These are phyloP conservation scores for Echinochloa phyllopogon DNA, from an alignment of 176 grass and related monocot species.

Conservation along the genomic window DNA sequence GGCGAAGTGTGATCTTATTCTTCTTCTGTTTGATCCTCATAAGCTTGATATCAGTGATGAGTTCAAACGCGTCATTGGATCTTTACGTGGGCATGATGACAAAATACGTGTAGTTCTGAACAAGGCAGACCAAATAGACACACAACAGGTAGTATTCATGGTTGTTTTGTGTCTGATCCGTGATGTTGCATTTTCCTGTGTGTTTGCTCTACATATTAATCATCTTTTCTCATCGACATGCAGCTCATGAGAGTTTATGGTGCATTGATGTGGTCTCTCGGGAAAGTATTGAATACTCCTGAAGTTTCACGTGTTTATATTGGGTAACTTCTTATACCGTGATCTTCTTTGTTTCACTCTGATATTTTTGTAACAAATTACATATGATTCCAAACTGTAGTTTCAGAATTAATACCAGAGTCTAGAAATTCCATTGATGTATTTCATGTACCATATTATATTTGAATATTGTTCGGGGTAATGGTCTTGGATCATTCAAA, in stretches of 20 bases:
- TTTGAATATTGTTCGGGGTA: conserved; percentile 26
- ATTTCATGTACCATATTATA: neutral
- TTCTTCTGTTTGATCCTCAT: conserved; percentile 94
- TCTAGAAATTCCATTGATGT: neutral
- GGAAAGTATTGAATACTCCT: conserved; percentile 98
- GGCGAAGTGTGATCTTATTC: conserved; percentile 92
- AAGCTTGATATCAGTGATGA: conserved; percentile 94
- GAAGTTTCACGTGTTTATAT: conserved; percentile 96
- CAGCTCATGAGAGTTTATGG: conserved; percentile 99
- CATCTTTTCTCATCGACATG: conserved; percentile 30
- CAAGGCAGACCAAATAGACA: conserved; percentile 95
- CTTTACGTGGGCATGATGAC: conserved; percentile 88
- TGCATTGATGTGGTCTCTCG: conserved; percentile 98
- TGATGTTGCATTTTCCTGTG: conserved; percentile 30
- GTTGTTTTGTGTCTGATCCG: neutral
- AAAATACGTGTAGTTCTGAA: conserved; percentile 95
- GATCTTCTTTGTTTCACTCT: conserved; percentile 32
- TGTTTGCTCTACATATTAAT: conserved; percentile 28
- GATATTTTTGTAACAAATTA: conserved; percentile 17
- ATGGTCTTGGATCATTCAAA: neutral
- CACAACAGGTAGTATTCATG: conserved; percentile 68
- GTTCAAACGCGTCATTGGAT: conserved; percentile 88
- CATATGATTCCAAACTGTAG: conserved; percentile 6
- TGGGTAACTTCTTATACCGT: conserved; percentile 60
- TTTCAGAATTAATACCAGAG: conserved; percentile 16